phyloP scores from a whole-genome alignment of 208 protist species.

The Tritrichomonas musculus region DNA sequence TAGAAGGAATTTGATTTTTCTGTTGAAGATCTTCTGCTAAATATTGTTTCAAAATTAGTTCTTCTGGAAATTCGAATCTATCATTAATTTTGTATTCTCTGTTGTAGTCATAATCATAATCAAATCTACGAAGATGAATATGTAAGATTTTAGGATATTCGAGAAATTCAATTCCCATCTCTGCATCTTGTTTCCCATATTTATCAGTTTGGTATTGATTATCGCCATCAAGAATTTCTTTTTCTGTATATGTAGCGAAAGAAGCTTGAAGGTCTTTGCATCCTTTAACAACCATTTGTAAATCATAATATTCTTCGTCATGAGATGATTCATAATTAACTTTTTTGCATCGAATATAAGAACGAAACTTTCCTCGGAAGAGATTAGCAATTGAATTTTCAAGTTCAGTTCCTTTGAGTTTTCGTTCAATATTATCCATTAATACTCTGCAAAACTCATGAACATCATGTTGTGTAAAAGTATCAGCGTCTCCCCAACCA shows the following conservation, averaged over 20 bases:
- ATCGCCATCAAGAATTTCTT: neutral
- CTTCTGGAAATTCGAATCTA: conserved; percentile 55
- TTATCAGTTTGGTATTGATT: conserved; percentile 30
- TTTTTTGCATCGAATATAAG: conserved; percentile 70
- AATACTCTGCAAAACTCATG: conserved; percentile 72
- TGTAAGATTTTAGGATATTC: conserved; percentile 16
- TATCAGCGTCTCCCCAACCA: neutral
- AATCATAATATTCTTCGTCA: conserved; percentile 58
- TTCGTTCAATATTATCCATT: conserved; percentile 70
- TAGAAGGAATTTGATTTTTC: neutral
- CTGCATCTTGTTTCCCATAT: neutral
- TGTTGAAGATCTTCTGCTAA: conserved; percentile 38
- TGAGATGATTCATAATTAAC: conserved; percentile 62
- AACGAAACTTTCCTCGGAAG: conserved; percentile 41
- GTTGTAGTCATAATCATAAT: conserved; percentile 66
- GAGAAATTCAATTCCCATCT: neutral
- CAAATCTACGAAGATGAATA: conserved; percentile 52
- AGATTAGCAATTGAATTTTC: conserved; percentile 42
- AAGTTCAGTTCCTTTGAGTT: conserved; percentile 64
- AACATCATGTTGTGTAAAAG: conserved; percentile 29
- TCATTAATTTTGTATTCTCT: conserved; percentile 64
- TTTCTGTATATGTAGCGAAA: conserved; percentile 35
- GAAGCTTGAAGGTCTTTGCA: conserved; percentile 43
- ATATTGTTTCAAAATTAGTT: conserved; percentile 52
- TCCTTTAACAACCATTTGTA: conserved; percentile 70